phyloP scores from a whole-genome alignment of 2,329 filamentous ascomycete genomes.

The Apiospora koreana region DNA sequence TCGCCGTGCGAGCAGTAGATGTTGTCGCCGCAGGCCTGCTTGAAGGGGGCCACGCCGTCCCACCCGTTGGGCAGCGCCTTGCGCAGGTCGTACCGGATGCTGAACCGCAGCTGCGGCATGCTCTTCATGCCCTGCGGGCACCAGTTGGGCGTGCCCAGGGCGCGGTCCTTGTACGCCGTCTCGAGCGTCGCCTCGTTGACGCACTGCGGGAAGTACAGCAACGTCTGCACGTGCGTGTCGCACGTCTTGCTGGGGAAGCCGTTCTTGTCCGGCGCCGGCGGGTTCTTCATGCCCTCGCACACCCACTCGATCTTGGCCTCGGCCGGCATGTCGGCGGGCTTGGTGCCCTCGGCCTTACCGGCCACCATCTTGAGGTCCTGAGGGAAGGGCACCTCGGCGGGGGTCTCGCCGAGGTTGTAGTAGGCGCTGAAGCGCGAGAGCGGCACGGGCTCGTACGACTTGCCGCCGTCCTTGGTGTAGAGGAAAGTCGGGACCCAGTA shows the following conservation, averaged over 20 bases:
- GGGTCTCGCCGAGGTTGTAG: slow-evolving; percentile 21
- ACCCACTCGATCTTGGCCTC: slow-evolving; percentile 26
- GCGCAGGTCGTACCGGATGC: slow-evolving; percentile 44
- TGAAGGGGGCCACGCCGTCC: slow-evolving; percentile 40
- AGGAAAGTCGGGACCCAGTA: slow-evolving; percentile 25
- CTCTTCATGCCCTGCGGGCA: slow-evolving; percentile 41
- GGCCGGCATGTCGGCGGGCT: slow-evolving; percentile 33
- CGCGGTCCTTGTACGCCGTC: slow-evolving; percentile 27
- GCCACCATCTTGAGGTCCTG: slow-evolving; percentile 35
- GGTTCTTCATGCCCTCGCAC: slow-evolving; percentile 22
- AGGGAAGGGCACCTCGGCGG: slow-evolving; percentile 23
- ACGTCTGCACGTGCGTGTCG: slow-evolving; percentile 61
- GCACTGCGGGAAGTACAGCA: slow-evolving; percentile 45
- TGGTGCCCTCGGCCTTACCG: slow-evolving; percentile 40
- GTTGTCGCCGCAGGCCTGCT: slow-evolving; percentile 38
- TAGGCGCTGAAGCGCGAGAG: slow-evolving; percentile 23
- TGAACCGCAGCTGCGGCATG: slow-evolving; percentile 46
- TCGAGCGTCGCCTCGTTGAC: slow-evolving; percentile 33
- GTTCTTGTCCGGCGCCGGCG: slow-evolving; percentile 59
- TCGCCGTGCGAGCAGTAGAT: slow-evolving; percentile 44
- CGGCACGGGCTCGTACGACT: slow-evolving; percentile 39
- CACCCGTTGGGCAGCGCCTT: slow-evolving; percentile 40
- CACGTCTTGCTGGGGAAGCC: slow-evolving; percentile 72
- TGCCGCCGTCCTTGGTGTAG: slow-evolving; percentile 37
- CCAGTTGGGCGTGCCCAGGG: slow-evolving; percentile 31